Conservation (phyloP, 2,329 filamentous ascomycete species). For the Talaromyces verruculosus region DNA sequence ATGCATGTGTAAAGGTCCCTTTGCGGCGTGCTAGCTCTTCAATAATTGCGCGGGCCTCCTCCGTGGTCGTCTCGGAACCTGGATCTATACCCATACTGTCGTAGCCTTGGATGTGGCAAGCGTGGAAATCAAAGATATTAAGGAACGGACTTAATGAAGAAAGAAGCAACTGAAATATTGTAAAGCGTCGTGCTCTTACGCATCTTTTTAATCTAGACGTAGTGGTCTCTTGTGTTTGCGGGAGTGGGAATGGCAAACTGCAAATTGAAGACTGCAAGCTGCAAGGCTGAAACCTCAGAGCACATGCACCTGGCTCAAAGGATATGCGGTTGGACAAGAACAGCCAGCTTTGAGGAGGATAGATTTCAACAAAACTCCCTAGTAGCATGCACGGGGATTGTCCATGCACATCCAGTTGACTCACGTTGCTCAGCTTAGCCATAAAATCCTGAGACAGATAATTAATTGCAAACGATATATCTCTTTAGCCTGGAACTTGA, state of each 20-base stretch:
- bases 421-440: not conserved
- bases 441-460: not conserved
- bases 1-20: not conserved
- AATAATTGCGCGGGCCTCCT: not conserved
- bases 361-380: not conserved
- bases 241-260: not conserved
- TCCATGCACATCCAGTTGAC: not conserved
- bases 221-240: not conserved
- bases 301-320: not conserved
- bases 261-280: not conserved
- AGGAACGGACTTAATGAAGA: no score
- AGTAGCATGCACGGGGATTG: not conserved
- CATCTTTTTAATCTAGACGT: not conserved
- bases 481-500: not conserved
- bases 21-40: not conserved
- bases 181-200: not conserved
- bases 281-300: not conserved
- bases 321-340: not conserved
- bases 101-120: not conserved
- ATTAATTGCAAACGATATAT: not conserved
- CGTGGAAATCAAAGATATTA: not conserved
- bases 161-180: no score
- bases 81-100: not conserved
- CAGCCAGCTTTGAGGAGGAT: not conserved
- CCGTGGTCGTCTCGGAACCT: not conserved